Base-by-base conservation (phyloP, 2,329 filamentous ascomycete genomes). In the Sporothrix phasma region DNA sequence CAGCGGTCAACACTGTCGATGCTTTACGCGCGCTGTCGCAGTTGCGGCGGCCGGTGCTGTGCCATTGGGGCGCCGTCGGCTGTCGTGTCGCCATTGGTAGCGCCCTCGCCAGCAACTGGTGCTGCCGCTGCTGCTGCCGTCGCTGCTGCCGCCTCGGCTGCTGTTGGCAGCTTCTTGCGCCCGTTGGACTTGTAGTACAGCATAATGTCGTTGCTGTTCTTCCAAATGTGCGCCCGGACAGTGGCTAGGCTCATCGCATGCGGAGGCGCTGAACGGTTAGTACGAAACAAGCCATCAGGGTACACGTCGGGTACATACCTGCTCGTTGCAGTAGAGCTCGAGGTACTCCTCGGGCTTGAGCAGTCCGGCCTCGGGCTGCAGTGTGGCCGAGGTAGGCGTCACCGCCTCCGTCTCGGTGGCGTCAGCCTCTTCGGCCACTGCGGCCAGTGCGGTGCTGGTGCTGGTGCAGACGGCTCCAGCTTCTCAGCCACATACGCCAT, bases 201-300 rank as follows among this genome's bases (percentile, higher is more conserved):
- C 62, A 96, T 77, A 68, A 99, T 89, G 75, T 99, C 94, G 70
- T 89, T 92, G n/a, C 91, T 91, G 49, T 90, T 91, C 71, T 95
- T 91, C 94, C 94, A 99, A 62, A 97, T 81, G 72, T 96, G 92
- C 2, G 92, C 88, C 37, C 93, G 87, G 49, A 99, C 86, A 0
- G 92, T 97, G 4, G 92, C 91, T n/a, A 99, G 83, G 41, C 89
- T 97, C 88, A 96, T 97, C 37, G 87, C 88, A 6, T 87, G 85
- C 2, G 88, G 84, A 97, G 80, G 65, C 88, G 75, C 82, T 87
- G 67, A 45, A 26, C n/a, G n/a, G n/a, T n/a, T n/a, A n/a, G n/a
- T n/a, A n/a, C n/a, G n/a, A n/a, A n/a, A n/a, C n/a, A n/a, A n/a
- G n/a, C n/a, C n/a, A n/a, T n/a, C n/a, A n/a, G n/a, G n/a, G n/a